A percentile compares a stretch with the other conserved stretches of the same genome.
phyloP scores from a whole-genome alignment of 495 filamentous ascomycete species.

The Penicillium riverlandense region DNA sequence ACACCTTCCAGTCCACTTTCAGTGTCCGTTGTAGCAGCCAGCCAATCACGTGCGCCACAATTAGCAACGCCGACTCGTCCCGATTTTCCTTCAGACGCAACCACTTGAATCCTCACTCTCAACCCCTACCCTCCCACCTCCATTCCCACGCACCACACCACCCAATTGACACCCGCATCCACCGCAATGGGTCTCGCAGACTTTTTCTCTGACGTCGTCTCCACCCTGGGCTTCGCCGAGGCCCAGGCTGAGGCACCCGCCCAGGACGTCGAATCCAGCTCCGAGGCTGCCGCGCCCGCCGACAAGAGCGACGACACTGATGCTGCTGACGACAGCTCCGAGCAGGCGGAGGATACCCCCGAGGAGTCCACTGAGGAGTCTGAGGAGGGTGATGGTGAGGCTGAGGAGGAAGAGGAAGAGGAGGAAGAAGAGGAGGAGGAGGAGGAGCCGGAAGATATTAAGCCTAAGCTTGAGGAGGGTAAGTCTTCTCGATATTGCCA shows the following conservation, averaged over 20 bases:
- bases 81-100: slow-evolving; percentile 42
- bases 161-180: slow-evolving; percentile 29
- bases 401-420: slow-evolving; percentile 36
- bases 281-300: slow-evolving; percentile 46
- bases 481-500: slow-evolving; percentile 27
- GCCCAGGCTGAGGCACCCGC: slow-evolving; percentile 55
- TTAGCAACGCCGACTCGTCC: slow-evolving; percentile 36
- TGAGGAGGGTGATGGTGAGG: slow-evolving; percentile 27
- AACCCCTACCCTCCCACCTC: slow-evolving; percentile 23
- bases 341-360: slow-evolving; percentile 28
- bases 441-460: slow-evolving; percentile 80
- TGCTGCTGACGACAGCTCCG: slow-evolving; percentile 34
- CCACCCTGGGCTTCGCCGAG: slow-evolving; percentile 49
- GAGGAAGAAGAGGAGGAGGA: slow-evolving; percentile 76
- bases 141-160: slow-evolving; percentile 16
- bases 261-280: slow-evolving; percentile 41
- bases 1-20: not conserved
- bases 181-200: slow-evolving; percentile 57
- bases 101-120: slow-evolving; percentile 15
- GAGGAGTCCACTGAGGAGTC: slow-evolving; percentile 27
- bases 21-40: not conserved
- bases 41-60: slow-evolving; percentile 43
- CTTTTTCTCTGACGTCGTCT: slow-evolving; percentile 55
- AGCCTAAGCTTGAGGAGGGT: slow-evolving; percentile 89
- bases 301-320: slow-evolving; percentile 43